A percentile compares a stretch with the other conserved stretches of the same genome.
Evolutionary conservation across 1,284 basidiomycete genomes (phyloP).

Genomic region (Apiotrichum siamense): DNA sequence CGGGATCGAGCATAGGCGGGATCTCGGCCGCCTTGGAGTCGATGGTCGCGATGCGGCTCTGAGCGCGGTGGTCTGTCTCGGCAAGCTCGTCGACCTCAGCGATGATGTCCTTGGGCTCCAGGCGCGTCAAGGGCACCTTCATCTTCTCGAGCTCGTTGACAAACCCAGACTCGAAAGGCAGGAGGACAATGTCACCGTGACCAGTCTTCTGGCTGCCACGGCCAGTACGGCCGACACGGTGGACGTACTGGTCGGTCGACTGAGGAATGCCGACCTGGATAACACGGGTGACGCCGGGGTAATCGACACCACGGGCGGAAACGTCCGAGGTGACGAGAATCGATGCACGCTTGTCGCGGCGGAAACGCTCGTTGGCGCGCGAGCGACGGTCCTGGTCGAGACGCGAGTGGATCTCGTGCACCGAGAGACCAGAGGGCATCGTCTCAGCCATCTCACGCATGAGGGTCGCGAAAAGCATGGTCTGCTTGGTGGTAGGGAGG

Average conservation of each 20-base stretch:
- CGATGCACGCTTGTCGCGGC: slow-evolving; percentile 56
- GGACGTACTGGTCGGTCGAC: slow-evolving; percentile 72
- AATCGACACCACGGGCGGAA: slow-evolving; percentile 84
- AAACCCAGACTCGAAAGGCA: slow-evolving; percentile 76
- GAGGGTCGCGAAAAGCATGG: slow-evolving; percentile 65
- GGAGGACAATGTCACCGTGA: slow-evolving; percentile 78
- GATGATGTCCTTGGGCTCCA: no score
- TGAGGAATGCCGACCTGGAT: slow-evolving; percentile 84
- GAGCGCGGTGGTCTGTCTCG: slow-evolving; percentile 5
- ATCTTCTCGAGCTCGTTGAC: slow-evolving; percentile 56
- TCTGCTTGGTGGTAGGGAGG: slow-evolving; percentile 82
- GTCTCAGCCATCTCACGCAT: slow-evolving; percentile 53
- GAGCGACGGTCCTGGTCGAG: slow-evolving; percentile 62
- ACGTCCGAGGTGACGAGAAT: slow-evolving; percentile 85
- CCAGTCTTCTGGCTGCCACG: slow-evolving; percentile 63
- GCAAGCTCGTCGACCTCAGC: slow-evolving; percentile 51
- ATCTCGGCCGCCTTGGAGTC: slow-evolving; percentile 44
- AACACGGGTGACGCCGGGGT: slow-evolving; percentile 83
- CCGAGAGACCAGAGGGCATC: slow-evolving; percentile 54
- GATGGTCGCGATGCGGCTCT: slow-evolving; percentile 33
- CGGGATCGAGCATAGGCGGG: slow-evolving; percentile 52
- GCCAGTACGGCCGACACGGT: slow-evolving; percentile 87
- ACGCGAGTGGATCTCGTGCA: slow-evolving; percentile 86
- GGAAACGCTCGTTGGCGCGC: slow-evolving; percentile 63
- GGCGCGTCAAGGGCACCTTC: slow-evolving; percentile 68